Conservation (phyloP, 225 moss, liverwort and hornwort genomes). For the Thuidium tamariscinum region DNA sequence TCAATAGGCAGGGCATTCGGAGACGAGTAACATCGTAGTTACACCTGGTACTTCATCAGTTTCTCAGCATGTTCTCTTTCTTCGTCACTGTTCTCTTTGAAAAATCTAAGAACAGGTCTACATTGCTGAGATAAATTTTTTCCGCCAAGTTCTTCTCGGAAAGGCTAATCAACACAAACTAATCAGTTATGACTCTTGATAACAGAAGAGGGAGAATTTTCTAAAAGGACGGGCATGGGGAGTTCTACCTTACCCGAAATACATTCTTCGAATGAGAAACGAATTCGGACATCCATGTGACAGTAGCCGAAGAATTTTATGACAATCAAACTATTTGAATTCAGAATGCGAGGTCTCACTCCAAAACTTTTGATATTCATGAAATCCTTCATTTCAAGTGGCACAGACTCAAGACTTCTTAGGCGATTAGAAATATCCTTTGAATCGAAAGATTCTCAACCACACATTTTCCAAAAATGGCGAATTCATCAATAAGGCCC, state of each 20-base stretch:
- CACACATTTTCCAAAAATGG: not conserved
- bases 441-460: not conserved
- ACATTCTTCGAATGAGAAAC: not conserved
- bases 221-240: not conserved
- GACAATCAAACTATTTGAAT: not conserved
- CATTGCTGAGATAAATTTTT: not conserved
- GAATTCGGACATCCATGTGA: too few relatives aligned
- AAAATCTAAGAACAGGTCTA: not conserved
- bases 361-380: not conserved
- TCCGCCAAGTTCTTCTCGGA: not conserved
- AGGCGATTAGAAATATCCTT: not conserved
- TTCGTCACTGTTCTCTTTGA: not conserved
- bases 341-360: not conserved
- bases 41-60: too few relatives aligned
- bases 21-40: too few relatives aligned
- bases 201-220: not conserved
- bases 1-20: too few relatives aligned
- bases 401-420: not conserved
- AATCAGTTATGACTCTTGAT: not conserved
- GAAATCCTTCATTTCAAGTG: not conserved
- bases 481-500: not conserved
- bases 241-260: not conserved
- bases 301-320: not conserved
- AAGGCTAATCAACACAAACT: not conserved
- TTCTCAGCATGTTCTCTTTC: not conserved